Evolutionary conservation across 2,329 filamentous ascomycete species (phyloP).

Genomic region (Colletotrichum phormii): DNA sequence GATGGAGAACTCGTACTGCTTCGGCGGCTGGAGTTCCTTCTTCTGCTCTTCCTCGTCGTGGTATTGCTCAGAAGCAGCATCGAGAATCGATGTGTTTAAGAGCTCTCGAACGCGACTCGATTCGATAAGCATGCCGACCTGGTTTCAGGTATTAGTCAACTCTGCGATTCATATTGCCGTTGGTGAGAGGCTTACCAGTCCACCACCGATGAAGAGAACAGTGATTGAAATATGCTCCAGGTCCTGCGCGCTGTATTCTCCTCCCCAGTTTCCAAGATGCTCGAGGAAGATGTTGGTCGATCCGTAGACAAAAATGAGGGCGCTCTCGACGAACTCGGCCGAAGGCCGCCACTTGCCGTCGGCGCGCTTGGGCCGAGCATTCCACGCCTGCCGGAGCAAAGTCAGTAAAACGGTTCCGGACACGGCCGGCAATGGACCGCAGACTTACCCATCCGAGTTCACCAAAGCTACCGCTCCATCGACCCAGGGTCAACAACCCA

Average conservation of each 20-base stretch:
- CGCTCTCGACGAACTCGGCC: conserved; percentile 90
- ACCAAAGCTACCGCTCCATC: conserved; percentile 91
- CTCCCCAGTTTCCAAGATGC: conserved; percentile 80
- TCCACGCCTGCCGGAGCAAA: conserved; percentile 76
- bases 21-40: conserved; percentile 61
- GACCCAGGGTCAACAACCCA: conserved; percentile 85
- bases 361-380: conserved; percentile 73
- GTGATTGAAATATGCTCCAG: conserved; percentile 94
- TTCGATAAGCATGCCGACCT: conserved; percentile 88
- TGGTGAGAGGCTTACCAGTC: conserved; percentile 70
- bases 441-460: conserved; percentile 82
- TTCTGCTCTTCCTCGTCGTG: conserved; percentile 59
- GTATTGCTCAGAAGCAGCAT: conserved; percentile 47
- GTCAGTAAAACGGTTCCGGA: conserved; percentile 26
- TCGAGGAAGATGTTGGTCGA: conserved; percentile 92
- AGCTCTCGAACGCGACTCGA: conserved; percentile 76
- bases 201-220: conserved; percentile 92
- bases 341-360: conserved; percentile 78
- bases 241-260: conserved; percentile 80
- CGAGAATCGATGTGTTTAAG: conserved; percentile 65
- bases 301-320: conserved; percentile 91
- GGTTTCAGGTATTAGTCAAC: conserved; percentile 40
- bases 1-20: conserved; percentile 78
- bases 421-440: background rate
- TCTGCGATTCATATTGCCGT: background rate